A percentile compares a stretch with the other conserved stretches of the same genome.
Evolutionary conservation across 192 early-diverging fungal genomes (phyloP).

Genomic region (Coemansia sp.): DNA sequence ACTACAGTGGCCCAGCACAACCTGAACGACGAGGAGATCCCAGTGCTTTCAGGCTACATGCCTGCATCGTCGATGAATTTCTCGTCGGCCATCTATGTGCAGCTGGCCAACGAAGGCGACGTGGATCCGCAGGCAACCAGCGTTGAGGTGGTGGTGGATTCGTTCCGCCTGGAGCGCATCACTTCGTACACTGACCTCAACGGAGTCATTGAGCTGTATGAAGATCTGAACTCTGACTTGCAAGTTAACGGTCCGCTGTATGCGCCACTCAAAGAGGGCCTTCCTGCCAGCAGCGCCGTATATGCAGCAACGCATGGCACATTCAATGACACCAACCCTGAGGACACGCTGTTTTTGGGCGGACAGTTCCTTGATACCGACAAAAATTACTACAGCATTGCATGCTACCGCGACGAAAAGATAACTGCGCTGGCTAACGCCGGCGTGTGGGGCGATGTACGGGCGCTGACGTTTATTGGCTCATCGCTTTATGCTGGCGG

Average conservation of each 20-base stretch:
- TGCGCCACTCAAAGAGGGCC: constrained; percentile 30
- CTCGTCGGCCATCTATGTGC: constrained; percentile 52
- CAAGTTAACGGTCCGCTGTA: constrained; percentile 38
- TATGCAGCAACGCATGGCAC: constrained; percentile 41
- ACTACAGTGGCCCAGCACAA: constrained; percentile 52
- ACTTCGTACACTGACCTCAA: constrained; percentile 40
- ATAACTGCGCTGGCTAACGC: constrained; percentile 27
- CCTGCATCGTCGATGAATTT: constrained; percentile 51
- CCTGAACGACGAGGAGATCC: constrained; percentile 37
- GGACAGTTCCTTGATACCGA: constrained; percentile 56
- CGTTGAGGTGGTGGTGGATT: constrained; percentile 44
- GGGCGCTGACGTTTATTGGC: constrained; percentile 31
- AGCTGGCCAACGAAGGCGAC: constrained; percentile 19
- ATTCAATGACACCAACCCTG: constrained; percentile 18
- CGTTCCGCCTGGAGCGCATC: constrained; percentile 36
- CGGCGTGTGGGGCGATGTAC: constrained; percentile 33
- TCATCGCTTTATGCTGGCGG: constrained; percentile 44
- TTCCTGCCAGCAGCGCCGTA: constrained; percentile 54
- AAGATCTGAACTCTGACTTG: constrained; percentile 15
- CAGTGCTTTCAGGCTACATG: constrained; percentile 55
- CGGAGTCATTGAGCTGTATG: constrained; percentile 39
- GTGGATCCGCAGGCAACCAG: constrained; percentile 20
- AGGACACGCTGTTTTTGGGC: constrained; percentile 56
- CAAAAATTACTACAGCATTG: constrained; percentile 57
- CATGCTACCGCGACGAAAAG: constrained; percentile 49